Conservation (phyloP, 176 grass and related monocot species). For the Raddia distichophylla region DNA sequence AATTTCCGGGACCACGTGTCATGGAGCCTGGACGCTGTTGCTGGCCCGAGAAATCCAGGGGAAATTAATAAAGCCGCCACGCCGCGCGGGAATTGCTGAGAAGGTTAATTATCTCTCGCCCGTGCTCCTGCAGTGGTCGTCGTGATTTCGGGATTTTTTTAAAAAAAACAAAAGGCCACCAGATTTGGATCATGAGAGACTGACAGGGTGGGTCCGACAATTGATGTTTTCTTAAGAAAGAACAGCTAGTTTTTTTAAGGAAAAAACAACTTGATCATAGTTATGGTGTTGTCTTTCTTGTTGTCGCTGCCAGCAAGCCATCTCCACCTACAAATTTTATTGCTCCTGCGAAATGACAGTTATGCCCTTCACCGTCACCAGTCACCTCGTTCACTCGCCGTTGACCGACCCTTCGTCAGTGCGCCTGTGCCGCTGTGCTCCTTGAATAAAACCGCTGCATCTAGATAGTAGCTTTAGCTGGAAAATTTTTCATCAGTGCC, state of each 20-base stretch:
- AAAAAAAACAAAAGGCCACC: background rate
- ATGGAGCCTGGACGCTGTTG: background rate
- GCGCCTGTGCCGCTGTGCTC: too few species aligned
- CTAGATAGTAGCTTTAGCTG: too few species aligned
- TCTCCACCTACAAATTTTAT: background rate
- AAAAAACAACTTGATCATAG: too few species aligned
- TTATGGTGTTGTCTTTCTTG: background rate
- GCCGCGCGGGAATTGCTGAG: background rate
- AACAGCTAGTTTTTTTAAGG: background rate
- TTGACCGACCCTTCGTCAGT: background rate
- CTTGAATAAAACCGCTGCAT: too few species aligned
- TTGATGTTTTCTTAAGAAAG: background rate
- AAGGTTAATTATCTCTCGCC: background rate
- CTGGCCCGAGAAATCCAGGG: background rate
- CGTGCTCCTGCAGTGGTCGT: background rate
- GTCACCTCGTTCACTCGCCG: background rate
- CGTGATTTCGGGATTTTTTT: background rate
- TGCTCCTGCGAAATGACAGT: background rate
- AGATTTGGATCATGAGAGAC: background rate
- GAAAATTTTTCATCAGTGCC: too few species aligned
- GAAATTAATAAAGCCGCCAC: constrained; percentile 1
- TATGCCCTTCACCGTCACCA: background rate
- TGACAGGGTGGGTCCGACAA: background rate
- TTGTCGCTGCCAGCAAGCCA: background rate
- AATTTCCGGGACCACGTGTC: background rate